Evolutionary conservation across 2,329 filamentous ascomycete genomes (phyloP), one percentile per base, ranked within the genome.

Genomic region (Diaporthe citrichinensis): DNA sequence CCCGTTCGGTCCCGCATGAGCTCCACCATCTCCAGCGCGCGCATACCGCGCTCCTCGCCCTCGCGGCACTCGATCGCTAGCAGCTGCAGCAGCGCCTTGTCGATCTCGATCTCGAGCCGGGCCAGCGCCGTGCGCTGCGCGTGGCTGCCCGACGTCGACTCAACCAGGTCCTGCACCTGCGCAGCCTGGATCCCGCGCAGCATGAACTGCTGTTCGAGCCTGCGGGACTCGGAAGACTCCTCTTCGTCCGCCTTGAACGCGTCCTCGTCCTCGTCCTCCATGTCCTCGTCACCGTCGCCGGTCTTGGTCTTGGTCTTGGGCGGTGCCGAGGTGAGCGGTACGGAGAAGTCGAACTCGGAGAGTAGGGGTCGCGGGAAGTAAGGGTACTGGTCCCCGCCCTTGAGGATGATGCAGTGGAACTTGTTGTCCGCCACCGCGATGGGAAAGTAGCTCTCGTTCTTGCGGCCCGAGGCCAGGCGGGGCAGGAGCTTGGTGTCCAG

Each of bases 401-500:
- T 99, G 81, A 99, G 92, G 80, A 99, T 98, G 85, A 99, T 98
- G 86, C 97, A 99, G 88, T 98, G 96, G 84, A 99, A 99, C 81
- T 94, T 96, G 81, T 94, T 90, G 80, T 96, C 92, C 3, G 96
- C 95, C 1, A 98, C 96, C 0, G 97, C 97, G 44, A 99, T 95
- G 1, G 97, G 97, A 90, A 96, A 99, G 87, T 99, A 99, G 0
- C 89, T 91, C 85, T 99, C 97, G 78, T 94, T 90, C 84, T 98
- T 98, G 75, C 93, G 92, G 36, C 97, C 97, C 3, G 92, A 92
- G 0, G 94, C 94, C 4, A 98, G 90, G 77, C 97, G 95, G 1
- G 94, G 90, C 15, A 99, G 88, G 51, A 94, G 91, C 75, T 90
- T 95, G 0, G 97, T 99, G 84, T 99, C 96, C 4, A 99, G 90